Evolutionary conservation across 73 alveolate genomes (phyloP), one percentile per base, ranked within the genome.

Genomic region (Symbiodinium natans): DNA sequence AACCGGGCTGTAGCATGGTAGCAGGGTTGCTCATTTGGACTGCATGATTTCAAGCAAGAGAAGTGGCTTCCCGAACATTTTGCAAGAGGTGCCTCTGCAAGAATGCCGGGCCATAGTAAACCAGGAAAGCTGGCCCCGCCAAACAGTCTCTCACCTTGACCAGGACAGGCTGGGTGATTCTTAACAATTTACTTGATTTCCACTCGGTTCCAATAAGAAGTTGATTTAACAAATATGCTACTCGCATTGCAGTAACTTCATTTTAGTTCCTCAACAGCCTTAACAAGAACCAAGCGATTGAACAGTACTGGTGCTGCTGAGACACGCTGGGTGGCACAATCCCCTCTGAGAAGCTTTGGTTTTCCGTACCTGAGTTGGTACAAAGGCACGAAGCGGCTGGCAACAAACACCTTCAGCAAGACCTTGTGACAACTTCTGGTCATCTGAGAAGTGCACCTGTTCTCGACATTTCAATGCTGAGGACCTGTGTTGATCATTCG

Each of bases 51-150:
- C 10, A 25, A 10, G 82, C 19, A 2, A 74, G n/a, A 31, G 82
- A 8, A 8, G 23, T 17, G 63, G 63, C 8, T 8, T 17, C 63
- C 63, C 8, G 63, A 10, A 48, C 63, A 48, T 17, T 17, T 17
- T 8, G 63, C 63, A n/a, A n/a, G 59, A 46, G 13, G 6, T 31
- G 86, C 92, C 92, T 92, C 68, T 92, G 98, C 83, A 92, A 46
- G 71, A 92, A 92, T 17, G 98, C 98, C 4, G 98, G 98, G 59
- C 98, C 98, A 43, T 92, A 92, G 98, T 92, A 92, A 15, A 92
- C 92, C 98, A 92, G 36, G 68, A 92, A 92, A 15, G 92, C 90
- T 40, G 98, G 98, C 27, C 98, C 98, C 42, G 68, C 82, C 83
- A 39, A 40, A 41, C 80, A 75, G 39, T 41, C 75, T 33, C 97